Base-by-base conservation (phyloP, 2,329 filamentous ascomycete genomes). In the Pleurostoma richardsiae region DNA sequence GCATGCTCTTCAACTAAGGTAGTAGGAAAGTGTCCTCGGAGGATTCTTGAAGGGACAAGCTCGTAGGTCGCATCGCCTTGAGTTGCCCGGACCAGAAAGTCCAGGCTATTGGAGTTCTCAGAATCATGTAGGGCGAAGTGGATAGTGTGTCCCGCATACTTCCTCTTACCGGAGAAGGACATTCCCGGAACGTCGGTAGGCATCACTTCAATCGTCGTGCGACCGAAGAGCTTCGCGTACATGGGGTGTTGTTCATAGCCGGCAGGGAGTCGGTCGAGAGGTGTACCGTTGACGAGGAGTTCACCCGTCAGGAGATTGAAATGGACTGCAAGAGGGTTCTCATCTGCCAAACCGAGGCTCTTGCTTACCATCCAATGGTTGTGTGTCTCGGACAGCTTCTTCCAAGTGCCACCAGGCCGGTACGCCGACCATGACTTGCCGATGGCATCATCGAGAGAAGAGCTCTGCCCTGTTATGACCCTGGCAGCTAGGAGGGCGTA, bases 291-390 rank as follows among this genome's bases (percentile, higher is more conserved):
- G 1, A 83, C 68, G 0, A 81, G 63, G 0, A 85, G 59, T 28
- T 73, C 64, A 0, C 73, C 78, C 0, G 66, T 73, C 3, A 84
- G 51, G 0, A 80, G 42, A 49, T 79, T 78, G 51, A 73, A 73
- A 29, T 74, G 68, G 4, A 77, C 64, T 3, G 30, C 63, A 51
- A 4, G 50, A 30, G 3, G 29, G 33, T 29, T 39, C 27, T 6
- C 33, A 6, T 6, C 10, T 6, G 3, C 27, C 36, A 39, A 31
- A 3, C 44, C 26, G 27, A 33, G 10, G 10, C 39, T 36, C 11
- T 49, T 6, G 6, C 50, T 44, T 1, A 67, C 41, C 28, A 65
- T 30, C 49, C 59, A 58, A 44, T 57, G 29, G 5, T 47, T 31
- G 19, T 10, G 4, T 11, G 30, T 27, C 19, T 39, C 11, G 3